Evolutionary conservation across 176 grass and related monocot genomes (phyloP), one percentile per base, ranked within the genome.

Genomic region (Cenchrus fungigraminus): DNA sequence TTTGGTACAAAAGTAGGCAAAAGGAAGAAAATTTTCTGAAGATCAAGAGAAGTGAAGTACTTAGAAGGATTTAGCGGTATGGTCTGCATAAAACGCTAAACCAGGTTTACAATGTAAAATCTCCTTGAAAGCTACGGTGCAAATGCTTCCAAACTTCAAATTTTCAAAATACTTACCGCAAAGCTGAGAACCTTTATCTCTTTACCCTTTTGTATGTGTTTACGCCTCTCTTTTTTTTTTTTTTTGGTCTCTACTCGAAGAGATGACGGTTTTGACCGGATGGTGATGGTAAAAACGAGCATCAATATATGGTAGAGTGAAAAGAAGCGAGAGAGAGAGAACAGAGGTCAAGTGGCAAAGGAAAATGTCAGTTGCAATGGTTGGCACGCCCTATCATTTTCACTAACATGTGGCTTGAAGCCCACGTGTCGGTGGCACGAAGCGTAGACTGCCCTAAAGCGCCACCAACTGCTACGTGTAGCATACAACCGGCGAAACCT

Each of bases 341-440:
- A 20, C 8, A 53, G 50, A 54, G 50, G 19, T 73, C 71, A 53
- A 74, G 72, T 55, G 28, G 71, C 49, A 31, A 74, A 54, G 71
- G 72, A 32, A 75, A 6, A 56, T 55, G 8, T 12, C 29, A 53
- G 9, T 46, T 46, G 45, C 45, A 44, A 75, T 76, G 52, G 0
- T 57, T 57, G 31, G 25, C 76, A 31, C 20, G 58, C 8, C 77
- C 43, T 31, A 32, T 79, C 77, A 11, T 66, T 79, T 50, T 65
- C 61, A 20, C 25, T n/a, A 0, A 57, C 52, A 76, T 37, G 73
- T 75, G 73, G 14, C 51, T 55, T 9, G 14, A 55, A 54, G 13
- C 12, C 28, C 72, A 68, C 66, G 16, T 65, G 73, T 76, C 31
- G 52, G 53, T 57, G 31, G 16, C 31, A 6, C 7, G 40, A 43